phyloP scores from a whole-genome alignment of 2,329 filamentous ascomycete genomes.

The Hymenoscyphus infarciens region DNA sequence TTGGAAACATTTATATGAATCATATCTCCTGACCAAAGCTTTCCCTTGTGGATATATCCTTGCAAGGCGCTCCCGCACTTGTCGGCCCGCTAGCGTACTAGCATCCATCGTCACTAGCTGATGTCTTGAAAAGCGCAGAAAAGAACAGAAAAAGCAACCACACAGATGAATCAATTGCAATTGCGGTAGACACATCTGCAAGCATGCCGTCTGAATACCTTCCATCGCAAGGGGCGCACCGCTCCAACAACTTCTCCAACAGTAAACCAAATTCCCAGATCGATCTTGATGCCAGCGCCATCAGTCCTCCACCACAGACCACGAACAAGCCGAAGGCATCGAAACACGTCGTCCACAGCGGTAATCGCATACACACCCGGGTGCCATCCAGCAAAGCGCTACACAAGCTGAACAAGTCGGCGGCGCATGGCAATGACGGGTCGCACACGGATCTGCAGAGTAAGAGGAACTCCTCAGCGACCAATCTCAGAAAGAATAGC shows the following conservation, averaged over 20 bases:
- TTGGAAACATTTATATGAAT: not conserved
- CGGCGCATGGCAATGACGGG: slow-evolving; percentile 28
- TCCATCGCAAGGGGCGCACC: slow-evolving; percentile 22
- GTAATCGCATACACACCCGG: slow-evolving; percentile 27
- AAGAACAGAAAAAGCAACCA: slow-evolving; percentile 7
- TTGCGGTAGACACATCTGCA: slow-evolving; percentile 17
- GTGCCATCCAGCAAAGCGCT: slow-evolving; percentile 32
- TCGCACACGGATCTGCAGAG: slow-evolving; percentile 31
- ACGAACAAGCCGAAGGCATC: slow-evolving; percentile 30
- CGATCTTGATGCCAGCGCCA: slow-evolving; percentile 23
- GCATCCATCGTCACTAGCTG: not conserved
- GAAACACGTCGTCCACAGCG: slow-evolving; percentile 32
- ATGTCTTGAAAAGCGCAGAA: not conserved
- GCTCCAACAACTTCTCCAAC: slow-evolving; percentile 26
- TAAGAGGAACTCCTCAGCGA: slow-evolving; percentile 29
- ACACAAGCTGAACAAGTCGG: slow-evolving; percentile 30
- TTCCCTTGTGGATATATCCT: not conserved
- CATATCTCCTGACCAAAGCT: not conserved
- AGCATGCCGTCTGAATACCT: slow-evolving; percentile 30
- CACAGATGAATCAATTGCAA: slow-evolving; percentile 19
- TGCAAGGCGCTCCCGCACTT: not conserved
- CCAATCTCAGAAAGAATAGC: slow-evolving; percentile 42
- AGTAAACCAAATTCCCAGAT: slow-evolving; percentile 7
- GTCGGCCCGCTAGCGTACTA: not conserved
- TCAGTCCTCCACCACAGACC: slow-evolving; percentile 26